Conservation (phyloP, 768 basidiomycete genomes). For the Lyophyllum semitale region DNA sequence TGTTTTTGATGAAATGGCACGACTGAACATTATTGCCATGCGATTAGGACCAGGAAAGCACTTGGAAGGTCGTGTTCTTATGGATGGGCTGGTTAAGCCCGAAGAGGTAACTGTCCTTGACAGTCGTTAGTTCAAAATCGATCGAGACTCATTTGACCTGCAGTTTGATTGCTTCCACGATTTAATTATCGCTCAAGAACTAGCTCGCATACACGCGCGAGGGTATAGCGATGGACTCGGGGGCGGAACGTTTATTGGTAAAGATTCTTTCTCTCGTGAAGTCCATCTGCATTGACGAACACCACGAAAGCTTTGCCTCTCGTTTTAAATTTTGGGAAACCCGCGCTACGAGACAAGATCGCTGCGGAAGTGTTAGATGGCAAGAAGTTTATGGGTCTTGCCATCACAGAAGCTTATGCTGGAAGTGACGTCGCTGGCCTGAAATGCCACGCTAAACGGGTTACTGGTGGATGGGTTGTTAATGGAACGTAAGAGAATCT, state of each 20-base stretch:
- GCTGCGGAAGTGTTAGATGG: slow-evolving; percentile 58
- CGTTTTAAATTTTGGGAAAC: slow-evolving; percentile 75
- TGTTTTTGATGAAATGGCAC: slow-evolving; percentile 72
- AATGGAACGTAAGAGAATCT: slow-evolving; percentile 64
- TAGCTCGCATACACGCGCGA: slow-evolving; percentile 67
- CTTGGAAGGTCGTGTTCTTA: slow-evolving; percentile 71
- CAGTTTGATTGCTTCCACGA: slow-evolving; percentile 86
- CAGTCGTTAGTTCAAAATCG: background rate
- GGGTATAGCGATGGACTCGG: slow-evolving; percentile 79
- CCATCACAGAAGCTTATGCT: slow-evolving; percentile 86
- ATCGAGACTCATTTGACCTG: no score
- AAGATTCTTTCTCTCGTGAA: background rate
- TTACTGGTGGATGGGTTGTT: slow-evolving; percentile 77
- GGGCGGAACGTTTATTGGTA: slow-evolving; percentile 42
- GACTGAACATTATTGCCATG: slow-evolving; percentile 57
- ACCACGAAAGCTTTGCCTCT: slow-evolving; percentile 60
- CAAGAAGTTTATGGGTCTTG: slow-evolving; percentile 74
- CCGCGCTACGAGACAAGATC: slow-evolving; percentile 61
- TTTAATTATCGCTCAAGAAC: slow-evolving; percentile 71
- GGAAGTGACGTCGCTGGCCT: slow-evolving; percentile 75
- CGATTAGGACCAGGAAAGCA: slow-evolving; percentile 86
- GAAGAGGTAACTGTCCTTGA: slow-evolving; percentile 56
- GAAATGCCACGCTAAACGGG: slow-evolving; percentile 69
- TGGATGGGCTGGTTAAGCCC: slow-evolving; percentile 74
- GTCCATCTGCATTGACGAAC: slow-evolving; percentile 1